Evolutionary conservation across 1,284 basidiomycete species (phyloP), one percentile per base, ranked within the genome.

Genomic region (Fomitopsis betulina): DNA sequence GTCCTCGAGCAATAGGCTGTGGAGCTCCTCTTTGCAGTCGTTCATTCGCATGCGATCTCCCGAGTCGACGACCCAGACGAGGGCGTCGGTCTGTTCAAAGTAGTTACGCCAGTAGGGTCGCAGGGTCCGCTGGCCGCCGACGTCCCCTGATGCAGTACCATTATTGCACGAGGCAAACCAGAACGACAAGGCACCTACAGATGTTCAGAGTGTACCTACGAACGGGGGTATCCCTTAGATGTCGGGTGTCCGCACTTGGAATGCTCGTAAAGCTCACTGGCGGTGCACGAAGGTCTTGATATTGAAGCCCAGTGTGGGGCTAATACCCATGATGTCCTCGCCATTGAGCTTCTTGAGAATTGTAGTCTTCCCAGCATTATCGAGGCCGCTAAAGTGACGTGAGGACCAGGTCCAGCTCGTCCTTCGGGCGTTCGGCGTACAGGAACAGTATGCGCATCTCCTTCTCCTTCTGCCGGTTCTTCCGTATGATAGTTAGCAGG

Each of bases 51-150:
- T 82, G 35, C 89, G 81, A 75, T 99, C 97, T 43, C 90, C 86
- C 0, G 93, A 96, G 76, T 99, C 97, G 37, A 99, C 96, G 17
- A 99, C 97, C 97, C 97, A 99, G 35, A 99, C 94, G 51, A 99
- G 81, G 3, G 93, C 96, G 75, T 99, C 97, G 5, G 97, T 99
- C 73, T 95, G 91, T 73, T 99, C 97, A 68, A 99, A 99, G 76
- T 99, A 99, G 74, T 99, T 99, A 35, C 94, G 81, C 97, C 97
- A 99, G 73, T 99, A 99, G 1, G 97, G 96, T 23, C 97, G 83
- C 45, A 99, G 84, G 0, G 94, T 96, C 55, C 89, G 85, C 73
- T 99, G 97, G 12, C 97, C 97, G 30, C 97, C 97, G 35, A 99
- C 94, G 71, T 99, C 97, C 97, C 96, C 96, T 94, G 63, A 10